Conservation (phyloP, 257 asterid species). For the Coffea canephora region DNA sequence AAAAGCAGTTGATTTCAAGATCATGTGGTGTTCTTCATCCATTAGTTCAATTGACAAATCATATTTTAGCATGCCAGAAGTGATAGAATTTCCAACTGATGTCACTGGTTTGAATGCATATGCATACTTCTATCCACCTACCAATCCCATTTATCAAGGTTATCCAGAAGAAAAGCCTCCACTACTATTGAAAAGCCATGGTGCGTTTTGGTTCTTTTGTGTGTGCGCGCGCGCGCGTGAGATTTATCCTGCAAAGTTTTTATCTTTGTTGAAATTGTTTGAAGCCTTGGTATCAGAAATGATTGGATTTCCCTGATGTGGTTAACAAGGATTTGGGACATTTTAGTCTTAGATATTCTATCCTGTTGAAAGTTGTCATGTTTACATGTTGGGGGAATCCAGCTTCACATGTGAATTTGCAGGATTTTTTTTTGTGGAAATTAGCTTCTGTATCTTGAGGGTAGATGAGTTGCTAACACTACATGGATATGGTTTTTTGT, state of each 20-base stretch:
- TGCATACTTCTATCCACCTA: conserved; percentile 93
- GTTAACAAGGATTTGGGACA: not conserved
- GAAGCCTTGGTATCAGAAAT: not conserved
- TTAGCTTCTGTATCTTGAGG: not conserved
- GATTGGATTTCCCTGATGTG: not conserved
- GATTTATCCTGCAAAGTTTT: not conserved
- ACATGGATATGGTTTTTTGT: not conserved
- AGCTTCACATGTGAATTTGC: not conserved
- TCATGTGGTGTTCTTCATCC: conserved; percentile 74
- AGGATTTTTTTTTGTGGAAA: not conserved
- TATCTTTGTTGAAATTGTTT: not conserved
- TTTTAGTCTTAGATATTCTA: not conserved
- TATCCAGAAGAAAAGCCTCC: conserved; percentile 81
- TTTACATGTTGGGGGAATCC: not conserved
- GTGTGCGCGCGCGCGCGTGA: not conserved
- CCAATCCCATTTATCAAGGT: conserved; percentile 72
- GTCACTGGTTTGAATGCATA: conserved; percentile 84
- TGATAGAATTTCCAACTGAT: conserved; percentile 84
- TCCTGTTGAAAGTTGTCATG: not conserved
- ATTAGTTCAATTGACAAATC: conserved; percentile 36
- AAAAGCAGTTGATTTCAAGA: conserved; percentile 58
- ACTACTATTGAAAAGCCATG: conserved; percentile 84
- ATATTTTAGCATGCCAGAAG: conserved; percentile 72
- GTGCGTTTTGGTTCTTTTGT: conserved; percentile 32
- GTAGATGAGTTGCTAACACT: not conserved